These are phyloP conservation scores for Picea abies DNA, from an alignment of 83 land plant genomes.

Conservation along the genomic window DNA sequence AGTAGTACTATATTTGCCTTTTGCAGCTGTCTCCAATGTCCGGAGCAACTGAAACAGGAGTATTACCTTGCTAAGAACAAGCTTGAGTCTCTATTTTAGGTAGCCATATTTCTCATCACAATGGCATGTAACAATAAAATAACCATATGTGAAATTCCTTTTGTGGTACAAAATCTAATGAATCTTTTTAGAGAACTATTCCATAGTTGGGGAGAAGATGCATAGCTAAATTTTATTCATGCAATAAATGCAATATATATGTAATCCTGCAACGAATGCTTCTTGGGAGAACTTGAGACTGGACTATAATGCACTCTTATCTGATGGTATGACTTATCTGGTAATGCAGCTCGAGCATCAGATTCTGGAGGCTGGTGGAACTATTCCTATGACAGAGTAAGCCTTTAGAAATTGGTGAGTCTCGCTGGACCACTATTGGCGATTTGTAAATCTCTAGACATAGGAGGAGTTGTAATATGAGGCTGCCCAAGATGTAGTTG, in stretches of 20 bases:
- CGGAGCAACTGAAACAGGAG: background rate
- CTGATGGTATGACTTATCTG: slow-evolving; percentile 4
- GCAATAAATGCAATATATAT: background rate
- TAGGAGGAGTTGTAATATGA: slow-evolving; percentile 1
- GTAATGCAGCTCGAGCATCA: slow-evolving; percentile 64
- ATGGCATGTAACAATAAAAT: background rate
- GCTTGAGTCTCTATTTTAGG: slow-evolving; percentile 59
- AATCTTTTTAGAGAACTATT: background rate
- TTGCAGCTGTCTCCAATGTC: slow-evolving; percentile 51
- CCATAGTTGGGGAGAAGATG: slow-evolving; percentile 2
- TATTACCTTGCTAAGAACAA: slow-evolving; percentile 41
- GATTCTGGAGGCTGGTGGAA: slow-evolving; percentile 65
- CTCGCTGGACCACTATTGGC: background rate
- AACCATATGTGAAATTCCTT: too few species aligned
- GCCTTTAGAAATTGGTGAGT: background rate
- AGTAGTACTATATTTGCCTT: slow-evolving; percentile 3
- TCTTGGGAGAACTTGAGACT: background rate
- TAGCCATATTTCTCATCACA: slow-evolving; percentile 16
- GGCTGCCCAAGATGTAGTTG: background rate
- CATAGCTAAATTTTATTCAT: background rate
- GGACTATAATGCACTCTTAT: background rate
- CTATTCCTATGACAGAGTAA: slow-evolving; percentile 42
- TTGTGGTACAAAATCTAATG: background rate
- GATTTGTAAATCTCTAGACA: background rate
- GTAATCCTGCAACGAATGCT: background rate